Evolutionary conservation across 805 yeast species (phyloP), one percentile per base, ranked within the genome.

Genomic region (Wickerhamiella vanderwaltii): DNA sequence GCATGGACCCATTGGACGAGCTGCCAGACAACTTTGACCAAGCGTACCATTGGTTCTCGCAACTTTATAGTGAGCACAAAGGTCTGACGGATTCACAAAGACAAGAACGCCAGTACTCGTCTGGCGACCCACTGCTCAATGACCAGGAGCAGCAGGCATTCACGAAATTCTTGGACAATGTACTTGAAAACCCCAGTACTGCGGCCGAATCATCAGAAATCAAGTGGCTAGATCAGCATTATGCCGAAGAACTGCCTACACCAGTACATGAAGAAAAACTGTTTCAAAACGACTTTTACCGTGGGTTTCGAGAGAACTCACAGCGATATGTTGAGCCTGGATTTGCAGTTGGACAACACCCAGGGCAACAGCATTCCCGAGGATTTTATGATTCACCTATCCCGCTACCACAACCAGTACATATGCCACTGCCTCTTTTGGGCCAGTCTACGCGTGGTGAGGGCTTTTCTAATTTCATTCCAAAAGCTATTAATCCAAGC

Each of bases 91-190:
- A 40, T 12, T 17, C 33, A 9, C 32, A 19, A 30, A 35, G 28
- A 15, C 24, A 16, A 12, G 32, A 13, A 29, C 16, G 16, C 5
- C 18, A 20, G 16, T 17, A 18, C 9, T 9, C 17, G 12, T 17
- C 26, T 5, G 26, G 28, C 7, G 44, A 39, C 22, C 40, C 41
- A 7, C 46, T 52, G 29, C 43, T 52, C 25, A 52, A 51, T 39
- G 38, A 40, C 19, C 44, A 42, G 22, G 55, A 52, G 43, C 43
- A 48, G 22, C 35, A 41, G 29, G 54, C 54, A 22, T 45, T 52
- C 34, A 32, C 48, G 18, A 35, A 34, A 2, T 52, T 51, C 31
- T 35, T 52, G 24, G 55, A 52, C 35, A 45, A 43, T 18, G 48
- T 52, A 28, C 46, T 51, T 25, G 26, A 29, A 11, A 45, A 48